These are phyloP conservation scores for Smallanthus sonchifolius DNA, from an alignment of 129 eudicot species.

Conservation along the genomic window DNA sequence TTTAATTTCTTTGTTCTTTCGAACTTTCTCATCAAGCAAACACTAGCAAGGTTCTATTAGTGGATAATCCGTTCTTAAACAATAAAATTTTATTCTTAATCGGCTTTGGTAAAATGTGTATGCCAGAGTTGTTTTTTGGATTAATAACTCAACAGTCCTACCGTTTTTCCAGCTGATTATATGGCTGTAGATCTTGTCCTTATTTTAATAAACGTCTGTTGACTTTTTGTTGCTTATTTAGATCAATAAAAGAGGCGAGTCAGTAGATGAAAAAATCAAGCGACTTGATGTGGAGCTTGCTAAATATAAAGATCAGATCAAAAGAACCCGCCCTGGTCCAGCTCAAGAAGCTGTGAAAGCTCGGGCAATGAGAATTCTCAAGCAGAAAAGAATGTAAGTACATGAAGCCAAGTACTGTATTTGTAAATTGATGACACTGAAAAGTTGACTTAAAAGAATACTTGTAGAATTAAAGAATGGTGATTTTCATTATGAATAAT, in stretches of 20 bases:
- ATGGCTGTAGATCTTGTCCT: background rate
- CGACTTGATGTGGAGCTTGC: conserved; percentile 78
- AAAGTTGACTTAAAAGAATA: background rate
- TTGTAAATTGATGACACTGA: background rate
- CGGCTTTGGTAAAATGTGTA: background rate
- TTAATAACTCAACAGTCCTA: background rate
- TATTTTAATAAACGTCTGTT: background rate
- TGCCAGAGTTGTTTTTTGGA: background rate
- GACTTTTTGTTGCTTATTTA: conserved; percentile 8
- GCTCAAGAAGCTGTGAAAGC: conserved; percentile 86
- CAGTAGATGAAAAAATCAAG: conserved; percentile 80
- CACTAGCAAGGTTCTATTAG: background rate
- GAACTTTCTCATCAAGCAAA: background rate
- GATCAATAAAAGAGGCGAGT: conserved; percentile 89
- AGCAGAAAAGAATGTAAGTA: conserved; percentile 73
- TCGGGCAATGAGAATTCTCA: conserved; percentile 81
- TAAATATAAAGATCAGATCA: conserved; percentile 62
- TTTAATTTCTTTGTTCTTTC: background rate
- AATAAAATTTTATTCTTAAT: background rate
- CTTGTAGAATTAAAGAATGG: background rate
- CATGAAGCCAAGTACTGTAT: background rate
- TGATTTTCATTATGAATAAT: background rate
- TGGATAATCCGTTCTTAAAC: background rate
- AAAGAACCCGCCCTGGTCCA: conserved; percentile 83
- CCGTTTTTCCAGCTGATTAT: background rate